Percentiles rank a stretch among this genome's conserved stretches.
Conservation (phyloP, 805 yeast species). For the Sporopachydermia quercuum region DNA sequence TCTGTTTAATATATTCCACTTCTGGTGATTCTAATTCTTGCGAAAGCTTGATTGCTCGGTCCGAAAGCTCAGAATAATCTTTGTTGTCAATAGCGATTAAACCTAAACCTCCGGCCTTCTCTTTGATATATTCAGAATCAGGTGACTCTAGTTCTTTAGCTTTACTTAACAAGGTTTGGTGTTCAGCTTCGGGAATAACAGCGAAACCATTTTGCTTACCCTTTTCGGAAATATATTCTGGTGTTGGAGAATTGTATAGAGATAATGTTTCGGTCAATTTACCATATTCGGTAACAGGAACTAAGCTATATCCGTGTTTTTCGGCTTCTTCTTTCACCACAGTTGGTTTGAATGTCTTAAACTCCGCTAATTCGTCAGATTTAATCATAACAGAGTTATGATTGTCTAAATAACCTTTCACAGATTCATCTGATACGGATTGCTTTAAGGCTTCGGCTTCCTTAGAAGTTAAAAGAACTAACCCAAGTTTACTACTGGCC, state of each 20-base stretch:
- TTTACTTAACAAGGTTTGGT: too few relatives aligned
- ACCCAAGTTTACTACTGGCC: slow-evolving; percentile 13
- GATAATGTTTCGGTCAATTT: slow-evolving; percentile 1
- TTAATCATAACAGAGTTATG: slow-evolving; percentile 11
- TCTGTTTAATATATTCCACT: not conserved
- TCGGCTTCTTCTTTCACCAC: slow-evolving; percentile 5
- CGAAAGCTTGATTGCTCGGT: slow-evolving; percentile 8
- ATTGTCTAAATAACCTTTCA: too few relatives aligned
- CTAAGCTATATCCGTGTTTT: slow-evolving; percentile 2
- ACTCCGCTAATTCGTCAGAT: not conserved
- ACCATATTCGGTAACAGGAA: slow-evolving; percentile 9
- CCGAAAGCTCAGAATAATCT: too few relatives aligned
- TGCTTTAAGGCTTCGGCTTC: not conserved
- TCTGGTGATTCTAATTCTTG: slow-evolving; percentile 13
- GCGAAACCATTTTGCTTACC: slow-evolving; percentile 22
- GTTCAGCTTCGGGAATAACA: slow-evolving; percentile 22
- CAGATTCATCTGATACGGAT: too few relatives aligned
- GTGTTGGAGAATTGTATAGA: slow-evolving; percentile 4
- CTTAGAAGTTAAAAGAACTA: slow-evolving; percentile 7
- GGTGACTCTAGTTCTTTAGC: too few relatives aligned
- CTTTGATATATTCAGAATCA: slow-evolving; percentile 4
- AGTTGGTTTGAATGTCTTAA: slow-evolving; percentile 4
- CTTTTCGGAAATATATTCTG: slow-evolving; percentile 9
- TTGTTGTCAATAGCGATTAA: slow-evolving; percentile 5
- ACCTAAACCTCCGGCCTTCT: slow-evolving; percentile 3